Evolutionary conservation across 2,329 filamentous ascomycete species (phyloP), one percentile per base, ranked within the genome.

Genomic region (Arthrobotrys musiformis): DNA sequence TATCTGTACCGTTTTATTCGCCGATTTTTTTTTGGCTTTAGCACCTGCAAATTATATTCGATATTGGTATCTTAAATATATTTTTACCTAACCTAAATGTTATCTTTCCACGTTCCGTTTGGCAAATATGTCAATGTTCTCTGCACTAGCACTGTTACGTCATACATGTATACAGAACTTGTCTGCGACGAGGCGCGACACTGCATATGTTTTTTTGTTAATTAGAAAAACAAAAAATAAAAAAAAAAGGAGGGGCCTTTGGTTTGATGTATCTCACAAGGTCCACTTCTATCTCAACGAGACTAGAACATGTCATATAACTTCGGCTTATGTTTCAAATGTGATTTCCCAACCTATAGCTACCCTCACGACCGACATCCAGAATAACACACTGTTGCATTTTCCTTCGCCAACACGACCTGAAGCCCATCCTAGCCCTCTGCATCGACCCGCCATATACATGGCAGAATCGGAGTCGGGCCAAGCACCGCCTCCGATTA

Each of bases 401-500:
- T 76, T 28, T 62, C 2, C 26, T n/a, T 15, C 7, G 7, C 3
- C 70, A 76, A 76, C 70, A 44, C 70, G 37, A 26, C 33, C 11
- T 26, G 8, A 40, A 33, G 11, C 80, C 77, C 33, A 37, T 37
- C 33, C 33, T n/a, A n/a, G n/a, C n/a, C n/a, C n/a, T n/a, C n/a
- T n/a, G n/a, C n/a, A n/a, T n/a, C n/a, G n/a, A n/a, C n/a, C n/a
- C 2, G 9, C 33, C 33, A 15, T 58, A 42, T 79, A 78, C 15
- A 77, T 73, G 40, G 61, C 74, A 54, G 68, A 82, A 58, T 72
- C 81, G 52, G 48, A 50, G 26, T 15, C 28, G 17, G 52, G 61
- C n/a, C 50, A 48, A 35, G 69, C 81, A 69, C 81, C 83, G 4
- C 82, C 84, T 0, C 85, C 84, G 0, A 80, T 83, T 11, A 82